Evolutionary conservation across 2,329 filamentous ascomycete genomes (phyloP), one percentile per base, ranked within the genome.

Genomic region (Phaeosphaeriaceae sp.): DNA sequence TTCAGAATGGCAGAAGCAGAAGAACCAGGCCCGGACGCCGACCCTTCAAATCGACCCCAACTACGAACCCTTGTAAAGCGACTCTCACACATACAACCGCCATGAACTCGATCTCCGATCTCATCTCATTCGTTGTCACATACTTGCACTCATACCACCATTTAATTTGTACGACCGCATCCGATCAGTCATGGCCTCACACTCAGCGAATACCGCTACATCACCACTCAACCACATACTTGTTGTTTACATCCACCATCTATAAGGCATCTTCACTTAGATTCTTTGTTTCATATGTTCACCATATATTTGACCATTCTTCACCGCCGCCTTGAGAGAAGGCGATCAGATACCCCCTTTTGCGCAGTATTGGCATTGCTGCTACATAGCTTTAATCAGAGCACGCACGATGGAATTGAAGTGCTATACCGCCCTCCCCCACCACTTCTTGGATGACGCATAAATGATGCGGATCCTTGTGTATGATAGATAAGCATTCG

Each of bases 1-100:
- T 42, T 84, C 85, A 48, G 94, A 97, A 70, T 89, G 87, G 82
- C 80, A 71, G 76, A 79, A 79, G 68, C 77, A 74, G 60, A 76
- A 73, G 70, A 74, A 69, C 52, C 69, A 71, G 66, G 62, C 61
- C 42, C 70, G 71, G 65, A 73, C 75, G 57, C 78, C 78, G 24
- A 78, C 74, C 46, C 69, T 79, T 47, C 72, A 73, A 60, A 74
- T 79, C 48, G 74, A 79, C 58, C 63, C 74, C 24, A 70, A 67
- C 54, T 74, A 69, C 61, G 73, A 73, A 60, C 62, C 65, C 15
- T 51, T 66, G 57, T 73, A 66, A 62, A 56, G 54, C 54, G 53
- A 54, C 20, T 15, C 22, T 24, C 22, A 47, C 22, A 24, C 21
- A 47, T 47, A 24, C 45, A 6, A 20, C 45, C 15, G 21, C 22